Conservation (phyloP, 768 basidiomycete species). For the Kondoa malvinella region DNA sequence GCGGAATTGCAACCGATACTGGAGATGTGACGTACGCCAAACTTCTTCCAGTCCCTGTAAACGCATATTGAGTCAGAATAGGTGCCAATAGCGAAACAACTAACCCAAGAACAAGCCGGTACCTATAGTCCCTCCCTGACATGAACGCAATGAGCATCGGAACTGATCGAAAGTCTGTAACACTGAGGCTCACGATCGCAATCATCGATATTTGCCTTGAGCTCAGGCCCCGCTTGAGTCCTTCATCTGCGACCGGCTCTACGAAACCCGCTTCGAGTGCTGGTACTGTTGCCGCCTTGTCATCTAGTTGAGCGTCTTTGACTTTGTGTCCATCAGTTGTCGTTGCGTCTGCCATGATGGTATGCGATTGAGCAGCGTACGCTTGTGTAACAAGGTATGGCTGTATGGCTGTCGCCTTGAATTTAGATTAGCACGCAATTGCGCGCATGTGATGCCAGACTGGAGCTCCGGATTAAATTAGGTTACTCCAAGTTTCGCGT, state of each 20-base stretch:
- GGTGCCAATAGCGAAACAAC: background rate
- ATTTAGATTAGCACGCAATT: too few species aligned
- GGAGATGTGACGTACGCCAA: background rate
- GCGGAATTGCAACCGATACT: background rate
- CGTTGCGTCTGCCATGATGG: too few species aligned
- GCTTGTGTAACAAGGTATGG: too few species aligned
- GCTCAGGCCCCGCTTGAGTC: background rate
- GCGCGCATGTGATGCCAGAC: too few species aligned
- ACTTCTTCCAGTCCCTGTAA: background rate
- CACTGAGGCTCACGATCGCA: slow-evolving; percentile 13
- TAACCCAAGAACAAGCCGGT: background rate
- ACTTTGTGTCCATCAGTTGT: too few species aligned
- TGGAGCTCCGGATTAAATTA: too few species aligned
- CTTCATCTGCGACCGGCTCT: background rate
- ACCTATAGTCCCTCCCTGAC: slow-evolving; percentile 19
- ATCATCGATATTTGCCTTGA: slow-evolving; percentile 20
- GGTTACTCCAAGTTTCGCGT: too few species aligned
- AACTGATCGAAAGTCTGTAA: background rate
- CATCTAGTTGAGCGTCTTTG: too few species aligned
- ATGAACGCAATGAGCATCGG: background rate
- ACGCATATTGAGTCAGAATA: background rate
- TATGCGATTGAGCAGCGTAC: too few species aligned
- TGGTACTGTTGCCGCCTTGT: too few species aligned
- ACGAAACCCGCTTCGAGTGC: too few species aligned
- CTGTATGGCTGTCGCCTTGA: too few species aligned